These are phyloP conservation scores for Calonectria honghensis DNA, from an alignment of 2,329 filamentous ascomycete species.

Conservation along the genomic window DNA sequence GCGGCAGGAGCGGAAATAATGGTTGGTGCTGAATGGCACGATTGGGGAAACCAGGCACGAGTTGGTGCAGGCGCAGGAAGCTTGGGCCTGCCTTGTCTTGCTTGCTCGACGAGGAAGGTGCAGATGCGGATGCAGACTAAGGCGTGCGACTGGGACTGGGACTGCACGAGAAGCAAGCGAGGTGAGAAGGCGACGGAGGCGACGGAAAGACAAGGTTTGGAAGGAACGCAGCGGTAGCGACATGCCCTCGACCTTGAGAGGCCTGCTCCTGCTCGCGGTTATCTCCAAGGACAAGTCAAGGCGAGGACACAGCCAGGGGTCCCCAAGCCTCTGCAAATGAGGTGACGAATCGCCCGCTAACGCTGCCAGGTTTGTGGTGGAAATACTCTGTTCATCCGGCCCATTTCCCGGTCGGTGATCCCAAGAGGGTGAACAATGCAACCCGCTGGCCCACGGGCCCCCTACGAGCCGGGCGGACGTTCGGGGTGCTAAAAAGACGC, in stretches of 20 bases:
- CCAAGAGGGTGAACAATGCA: conserved; percentile 22
- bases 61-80: conserved; percentile 10
- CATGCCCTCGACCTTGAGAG: neutral
- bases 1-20: conserved; percentile 26
- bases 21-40: conserved; percentile 9
- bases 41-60: conserved; percentile 24
- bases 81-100: conserved; percentile 8
- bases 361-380: conserved; percentile 25
- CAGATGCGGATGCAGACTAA: neutral
- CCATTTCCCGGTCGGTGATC: conserved; percentile 20
- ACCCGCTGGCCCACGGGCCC: conserved; percentile 11
- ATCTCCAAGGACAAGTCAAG: conserved; percentile 22
- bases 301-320: conserved; percentile 11
- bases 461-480: conserved; percentile 20
- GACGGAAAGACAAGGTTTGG: conserved; percentile 25
- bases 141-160: neutral
- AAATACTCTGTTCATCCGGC: conserved; percentile 9
- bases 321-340: conserved; percentile 22
- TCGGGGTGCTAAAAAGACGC: conserved; percentile 22
- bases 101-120: conserved; percentile 24
- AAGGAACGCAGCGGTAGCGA: neutral
- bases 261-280: conserved; percentile 12
- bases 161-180: neutral
- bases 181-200: neutral
- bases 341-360: conserved; percentile 25